Base-by-base conservation (phyloP, 768 basidiomycete genomes). In the Leccinum pellstonianum region DNA sequence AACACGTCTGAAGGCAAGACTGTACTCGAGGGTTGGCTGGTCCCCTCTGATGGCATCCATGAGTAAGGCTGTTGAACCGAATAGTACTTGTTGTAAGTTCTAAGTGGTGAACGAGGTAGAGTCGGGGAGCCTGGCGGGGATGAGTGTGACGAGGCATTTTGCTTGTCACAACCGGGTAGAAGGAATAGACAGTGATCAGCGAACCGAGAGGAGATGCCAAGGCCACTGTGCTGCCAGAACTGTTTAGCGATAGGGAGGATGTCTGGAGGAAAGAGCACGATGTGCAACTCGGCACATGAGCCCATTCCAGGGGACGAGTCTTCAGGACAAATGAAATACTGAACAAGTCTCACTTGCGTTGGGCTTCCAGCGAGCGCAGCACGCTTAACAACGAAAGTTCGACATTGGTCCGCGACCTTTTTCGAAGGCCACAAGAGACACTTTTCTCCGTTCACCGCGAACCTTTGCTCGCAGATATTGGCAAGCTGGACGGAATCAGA, bases 141-240 rank as follows among this genome's bases (percentile, higher is more conserved):
- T 15, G 70, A 60, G 58, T 63, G 57, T 70, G 72, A 23, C 66
- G 65, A 31, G 48, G 69, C 41, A 29, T 21, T 52, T 49, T 64
- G 60, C n/a, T 37, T 38, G 33, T 78, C 77, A 29, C 82, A 81
- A 7, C 55, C 15, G 0, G 86, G 82, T 2, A 95, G 79, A 66
- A 93, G 77, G 29, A 85, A 79, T 47, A 98, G 79, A 69, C 91
- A 94, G 58, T 85, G 80, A 60, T 95, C 93, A 4, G 94, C 94
- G 19, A 90, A 76, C 7, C 96, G 86, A 61, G 91, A 94, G 3
- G 91, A 93, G 43, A 99, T 87, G 1, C 95, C 95, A 59, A 90
- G 77, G 0, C 96, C 96, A 0, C 90, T 86, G 71, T 98, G 96
- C 65, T 98, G 95, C 96, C 96, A 98, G 74, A 95, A 98, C 72